Evolutionary conservation across 2,329 filamentous ascomycete species (phyloP).

Genomic region (Leptosphaerulina australis): DNA sequence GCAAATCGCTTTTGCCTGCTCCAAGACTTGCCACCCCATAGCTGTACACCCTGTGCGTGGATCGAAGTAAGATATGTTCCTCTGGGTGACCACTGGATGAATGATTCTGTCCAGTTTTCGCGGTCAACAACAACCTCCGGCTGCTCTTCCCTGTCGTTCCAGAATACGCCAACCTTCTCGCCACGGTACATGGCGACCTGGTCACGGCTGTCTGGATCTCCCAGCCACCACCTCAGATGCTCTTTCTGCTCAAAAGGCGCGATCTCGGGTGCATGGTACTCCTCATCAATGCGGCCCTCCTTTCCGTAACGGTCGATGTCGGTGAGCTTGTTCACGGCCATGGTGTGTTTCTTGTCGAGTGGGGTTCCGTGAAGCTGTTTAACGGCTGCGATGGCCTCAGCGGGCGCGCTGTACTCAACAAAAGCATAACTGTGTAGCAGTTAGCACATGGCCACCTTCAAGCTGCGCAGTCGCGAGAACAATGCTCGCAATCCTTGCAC

Average conservation of each 20-base stretch:
- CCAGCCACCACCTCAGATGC: constrained; percentile 91
- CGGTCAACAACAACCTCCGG: constrained; percentile 91
- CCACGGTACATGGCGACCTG: constrained; percentile 95
- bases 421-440: constrained; percentile 77
- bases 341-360: constrained; percentile 95
- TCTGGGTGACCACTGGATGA: constrained; percentile 96
- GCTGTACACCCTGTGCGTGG: constrained; percentile 93
- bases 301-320: constrained; percentile 96
- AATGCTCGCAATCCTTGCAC: constrained; percentile 6
- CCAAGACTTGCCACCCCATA: constrained; percentile 94
- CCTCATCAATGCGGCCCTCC: constrained; percentile 90
- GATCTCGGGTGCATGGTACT: constrained; percentile 81
- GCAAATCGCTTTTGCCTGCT: constrained; percentile 89
- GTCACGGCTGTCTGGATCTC: constrained; percentile 86
- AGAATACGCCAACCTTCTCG: constrained; percentile 92
- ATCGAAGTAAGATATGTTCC: constrained; percentile 95
- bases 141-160: constrained; percentile 94
- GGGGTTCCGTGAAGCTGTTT: constrained; percentile 85
- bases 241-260: constrained; percentile 90
- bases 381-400: constrained; percentile 86
- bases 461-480: constrained; percentile 3
- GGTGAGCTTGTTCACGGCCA: constrained; percentile 96
- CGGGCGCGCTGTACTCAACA: constrained; percentile 90
- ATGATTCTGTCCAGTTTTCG: constrained; percentile 96
- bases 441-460: constrained; percentile 22